phyloP scores from a whole-genome alignment of 2,329 filamentous ascomycete genomes.

The Alternaria conjuncta region DNA sequence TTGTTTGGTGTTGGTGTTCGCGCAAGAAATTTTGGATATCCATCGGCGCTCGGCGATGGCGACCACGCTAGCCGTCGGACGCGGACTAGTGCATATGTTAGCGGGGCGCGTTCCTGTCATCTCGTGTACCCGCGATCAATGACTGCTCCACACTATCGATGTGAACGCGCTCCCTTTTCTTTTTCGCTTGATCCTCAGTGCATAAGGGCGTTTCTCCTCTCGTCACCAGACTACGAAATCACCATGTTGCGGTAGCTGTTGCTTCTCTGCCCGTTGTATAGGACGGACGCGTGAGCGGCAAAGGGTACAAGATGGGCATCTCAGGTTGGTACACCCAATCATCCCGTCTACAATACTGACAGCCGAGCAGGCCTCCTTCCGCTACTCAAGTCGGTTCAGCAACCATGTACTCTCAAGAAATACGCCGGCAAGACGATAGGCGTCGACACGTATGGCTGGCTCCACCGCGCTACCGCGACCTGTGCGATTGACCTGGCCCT shows the following conservation, averaged over 20 bases:
- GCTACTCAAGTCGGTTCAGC: conserved; percentile 95
- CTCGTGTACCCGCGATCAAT: conserved; percentile 23
- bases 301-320: conserved; percentile 48
- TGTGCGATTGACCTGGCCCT: conserved; percentile 91
- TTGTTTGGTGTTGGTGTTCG: conserved; percentile 12
- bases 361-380: conserved; percentile 75
- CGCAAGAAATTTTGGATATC: conserved; percentile 35
- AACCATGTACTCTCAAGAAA: conserved; percentile 83
- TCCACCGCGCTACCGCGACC: conserved; percentile 88
- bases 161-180: conserved; percentile 8
- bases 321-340: conserved; percentile 41
- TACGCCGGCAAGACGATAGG: conserved; percentile 87
- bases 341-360: conserved; percentile 28
- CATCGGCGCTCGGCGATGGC: conserved; percentile 18
- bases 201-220: conserved; percentile 6
- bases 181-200: background rate
- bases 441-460: conserved; percentile 98
- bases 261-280: conserved; percentile 25
- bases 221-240: background rate
- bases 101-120: conserved; percentile 30
- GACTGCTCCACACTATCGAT: conserved; percentile 24
- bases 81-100: conserved; percentile 11
- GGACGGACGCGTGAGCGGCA: conserved; percentile 36
- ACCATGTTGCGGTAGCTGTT: conserved; percentile 30
- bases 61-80: conserved; percentile 16